phyloP scores from a whole-genome alignment of 2,329 filamentous ascomycete genomes.

The Fusarium palustre region DNA sequence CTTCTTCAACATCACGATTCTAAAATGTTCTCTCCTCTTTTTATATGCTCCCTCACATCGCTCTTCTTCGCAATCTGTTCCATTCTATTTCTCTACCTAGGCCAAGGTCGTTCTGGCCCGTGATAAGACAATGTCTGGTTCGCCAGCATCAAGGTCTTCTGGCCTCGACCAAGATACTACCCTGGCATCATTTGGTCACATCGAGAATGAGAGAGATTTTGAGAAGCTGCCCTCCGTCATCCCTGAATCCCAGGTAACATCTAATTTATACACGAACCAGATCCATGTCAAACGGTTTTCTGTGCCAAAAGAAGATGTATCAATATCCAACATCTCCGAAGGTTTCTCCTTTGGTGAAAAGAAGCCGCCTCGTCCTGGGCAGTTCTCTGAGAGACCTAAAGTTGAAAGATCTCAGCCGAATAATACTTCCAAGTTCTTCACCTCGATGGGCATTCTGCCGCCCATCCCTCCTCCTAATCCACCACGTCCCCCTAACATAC shows the following conservation, averaged over 20 bases:
- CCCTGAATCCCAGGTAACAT: constrained; percentile 23
- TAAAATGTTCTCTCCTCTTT: not conserved
- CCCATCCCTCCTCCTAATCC: not conserved
- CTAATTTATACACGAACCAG: not conserved
- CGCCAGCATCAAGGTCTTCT: not conserved
- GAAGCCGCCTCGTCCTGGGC: constrained; percentile 37
- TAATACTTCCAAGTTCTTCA: not conserved
- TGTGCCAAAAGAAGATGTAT: constrained; percentile 36
- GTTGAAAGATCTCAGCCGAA: constrained; percentile 7
- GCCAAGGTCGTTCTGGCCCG: not conserved
- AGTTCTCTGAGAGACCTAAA: constrained; percentile 39
- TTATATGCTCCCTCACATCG: too few relatives aligned
- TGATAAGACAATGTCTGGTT: not conserved
- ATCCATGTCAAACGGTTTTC: constrained; percentile 25
- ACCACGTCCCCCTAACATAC: not conserved
- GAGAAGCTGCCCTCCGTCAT: constrained; percentile 16
- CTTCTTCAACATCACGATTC: not conserved
- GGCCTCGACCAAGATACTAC: constrained; percentile 3
- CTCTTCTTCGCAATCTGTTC: not conserved
- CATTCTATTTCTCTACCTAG: not conserved
- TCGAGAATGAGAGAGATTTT: constrained; percentile 25
- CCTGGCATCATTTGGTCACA: constrained; percentile 13
- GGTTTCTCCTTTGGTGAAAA: constrained; percentile 42
- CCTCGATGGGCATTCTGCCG: not conserved
- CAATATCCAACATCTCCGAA: constrained; percentile 36